These are phyloP conservation scores for Nakazawaea molendinolei DNA, from an alignment of 805 yeast genomes.

Conservation along the genomic window DNA sequence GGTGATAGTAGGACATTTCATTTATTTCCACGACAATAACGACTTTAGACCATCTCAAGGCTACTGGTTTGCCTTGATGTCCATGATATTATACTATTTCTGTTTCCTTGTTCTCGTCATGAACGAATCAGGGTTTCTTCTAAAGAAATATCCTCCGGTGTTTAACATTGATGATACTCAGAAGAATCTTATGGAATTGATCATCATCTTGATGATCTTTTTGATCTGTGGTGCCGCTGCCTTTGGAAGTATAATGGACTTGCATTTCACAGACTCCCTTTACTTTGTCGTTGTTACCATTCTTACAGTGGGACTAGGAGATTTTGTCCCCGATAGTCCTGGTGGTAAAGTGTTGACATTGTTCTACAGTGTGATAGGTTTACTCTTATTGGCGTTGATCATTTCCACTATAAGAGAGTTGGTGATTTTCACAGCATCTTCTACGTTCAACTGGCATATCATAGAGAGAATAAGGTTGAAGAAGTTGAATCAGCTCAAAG, in stretches of 20 bases:
- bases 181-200: slow-evolving; percentile 66
- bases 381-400: slow-evolving; percentile 67
- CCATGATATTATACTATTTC: slow-evolving; percentile 52
- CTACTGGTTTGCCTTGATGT: slow-evolving; percentile 71
- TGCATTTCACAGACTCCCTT: slow-evolving; percentile 58
- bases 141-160: slow-evolving; percentile 58
- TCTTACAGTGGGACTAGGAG: slow-evolving; percentile 80
- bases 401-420: slow-evolving; percentile 63
- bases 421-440: slow-evolving; percentile 52
- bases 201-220: slow-evolving; percentile 63
- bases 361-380: slow-evolving; percentile 62
- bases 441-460: slow-evolving; percentile 60
- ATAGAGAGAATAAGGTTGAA: slow-evolving; percentile 44
- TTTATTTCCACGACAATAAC: slow-evolving; percentile 20
- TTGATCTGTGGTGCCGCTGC: slow-evolving; percentile 62
- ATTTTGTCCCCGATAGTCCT: slow-evolving; percentile 46
- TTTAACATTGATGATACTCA: slow-evolving; percentile 65
- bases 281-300: slow-evolving; percentile 70
- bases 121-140: slow-evolving; percentile 57
- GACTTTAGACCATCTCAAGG: slow-evolving; percentile 50
- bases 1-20: slow-evolving; percentile 31
- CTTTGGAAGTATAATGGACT: slow-evolving; percentile 37
- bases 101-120: slow-evolving; percentile 47
- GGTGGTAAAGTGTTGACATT: slow-evolving; percentile 54
- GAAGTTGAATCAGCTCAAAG: slow-evolving; percentile 20